Evolutionary conservation across 331 rosid species (phyloP), one percentile per base, ranked within the genome.

Genomic region (Dryas integrifolia): DNA sequence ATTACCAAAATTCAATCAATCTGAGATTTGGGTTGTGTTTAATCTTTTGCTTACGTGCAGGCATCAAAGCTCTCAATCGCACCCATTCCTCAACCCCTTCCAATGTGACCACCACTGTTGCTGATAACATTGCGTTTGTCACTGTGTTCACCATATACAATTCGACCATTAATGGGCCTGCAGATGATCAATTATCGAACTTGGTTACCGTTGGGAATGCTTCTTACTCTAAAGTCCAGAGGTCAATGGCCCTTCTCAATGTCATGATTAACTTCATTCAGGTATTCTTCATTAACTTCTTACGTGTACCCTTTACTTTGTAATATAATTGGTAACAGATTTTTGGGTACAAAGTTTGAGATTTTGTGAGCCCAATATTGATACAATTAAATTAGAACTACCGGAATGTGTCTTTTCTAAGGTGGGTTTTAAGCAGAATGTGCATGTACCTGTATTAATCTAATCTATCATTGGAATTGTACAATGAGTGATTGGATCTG

Each of bases 91-190:
- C 85, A 58, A 51, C 72, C 49, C 72, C 89, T 55, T 65, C 75
- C 44, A 50, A 70, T 35, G 77, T 69, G 64, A 72, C 87, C 58
- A 70, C 43, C 63, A 38, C 40, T 24, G 4, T 16, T 24, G 80
- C 78, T 70, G 86, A 83, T 47, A 71, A 57, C 71, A 49, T 94
- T 66, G 65, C 86, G 18, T 77, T 94, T 72, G 92, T 89, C 79
- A 88, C 96, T 10, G 96, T 94, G 76, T 94, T 94, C 80, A 75
- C 96, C 40, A 65, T 82, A 56, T 91, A 86, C 69, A 89, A 94
- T 72, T 72, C 92, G 76, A 82, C 97, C 18, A 70, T 44, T 7
- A 70, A 52, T 65, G 72, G 18, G 49, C 64, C 1, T 16, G 72
- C 47, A 18, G 83, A 81, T 43, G 91, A 87, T 56, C 82, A 80